These are phyloP conservation scores for Ascochyta clinopodiicola DNA, from an alignment of 2,329 filamentous ascomycete species.

Conservation along the genomic window DNA sequence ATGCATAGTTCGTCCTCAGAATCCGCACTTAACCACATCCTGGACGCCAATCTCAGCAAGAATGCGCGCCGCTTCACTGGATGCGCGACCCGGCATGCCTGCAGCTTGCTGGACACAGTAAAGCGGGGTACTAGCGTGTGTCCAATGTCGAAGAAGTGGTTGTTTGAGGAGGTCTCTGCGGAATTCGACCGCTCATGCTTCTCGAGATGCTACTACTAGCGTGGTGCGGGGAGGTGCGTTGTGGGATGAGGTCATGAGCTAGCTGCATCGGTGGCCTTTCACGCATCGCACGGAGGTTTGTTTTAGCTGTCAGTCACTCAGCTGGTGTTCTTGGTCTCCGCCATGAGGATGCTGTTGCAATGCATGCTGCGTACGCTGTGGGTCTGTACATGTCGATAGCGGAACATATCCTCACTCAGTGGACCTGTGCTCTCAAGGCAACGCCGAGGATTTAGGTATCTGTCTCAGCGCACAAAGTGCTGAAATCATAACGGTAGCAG, in stretches of 20 bases:
- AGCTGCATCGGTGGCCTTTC: neutral
- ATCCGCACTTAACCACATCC: slow-evolving; percentile 13
- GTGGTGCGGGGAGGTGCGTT: slow-evolving; percentile 15
- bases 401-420: slow-evolving; percentile 12
- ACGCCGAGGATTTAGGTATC: neutral
- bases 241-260: slow-evolving; percentile 5
- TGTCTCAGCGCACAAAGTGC: neutral
- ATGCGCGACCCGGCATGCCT: slow-evolving; percentile 9
- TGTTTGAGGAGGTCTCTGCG: slow-evolving; percentile 6
- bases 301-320: neutral
- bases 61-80: slow-evolving; percentile 10
- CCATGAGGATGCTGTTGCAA: neutral
- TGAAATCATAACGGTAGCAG: neutral
- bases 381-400: neutral
- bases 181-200: slow-evolving; percentile 15
- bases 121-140: slow-evolving; percentile 12
- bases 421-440: neutral
- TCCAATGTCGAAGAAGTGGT: neutral
- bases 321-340: neutral
- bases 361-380: slow-evolving; percentile 5
- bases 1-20: neutral
- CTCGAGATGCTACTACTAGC: slow-evolving; percentile 6
- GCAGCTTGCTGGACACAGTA: slow-evolving; percentile 6
- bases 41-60: slow-evolving; percentile 6
- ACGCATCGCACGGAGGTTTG: slow-evolving; percentile 1